Percentiles rank a stretch among this genome's conserved stretches.
phyloP scores from a whole-genome alignment of 345 rosid species.

The Iberis pinnata region DNA sequence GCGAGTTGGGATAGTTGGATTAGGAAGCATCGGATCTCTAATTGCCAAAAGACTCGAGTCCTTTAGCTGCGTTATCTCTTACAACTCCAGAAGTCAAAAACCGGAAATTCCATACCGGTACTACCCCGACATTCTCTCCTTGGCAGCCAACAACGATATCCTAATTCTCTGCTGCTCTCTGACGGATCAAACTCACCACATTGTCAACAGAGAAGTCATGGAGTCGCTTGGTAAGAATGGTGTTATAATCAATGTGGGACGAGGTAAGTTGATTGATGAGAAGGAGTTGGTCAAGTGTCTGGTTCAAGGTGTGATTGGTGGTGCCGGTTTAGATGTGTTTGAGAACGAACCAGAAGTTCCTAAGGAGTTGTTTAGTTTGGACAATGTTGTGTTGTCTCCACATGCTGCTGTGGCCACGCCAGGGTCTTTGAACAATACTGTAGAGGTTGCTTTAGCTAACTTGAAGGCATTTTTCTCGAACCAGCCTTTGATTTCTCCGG shows the following conservation, averaged over 20 bases:
- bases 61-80: constrained; percentile 24
- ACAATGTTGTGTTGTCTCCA: constrained; percentile 73
- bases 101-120: constrained; percentile 1
- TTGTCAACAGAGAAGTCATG: constrained; percentile 30
- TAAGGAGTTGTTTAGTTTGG: constrained; percentile 39
- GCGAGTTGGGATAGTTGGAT: constrained; percentile 30
- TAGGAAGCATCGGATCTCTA: constrained; percentile 21
- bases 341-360: constrained; percentile 67
- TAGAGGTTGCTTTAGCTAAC: constrained; percentile 40
- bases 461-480: constrained; percentile 59
- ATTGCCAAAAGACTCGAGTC: constrained; percentile 27
- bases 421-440: constrained; percentile 36
- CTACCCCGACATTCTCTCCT: constrained; percentile 21
- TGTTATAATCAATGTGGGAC: constrained; percentile 28
- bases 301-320: constrained; percentile 52
- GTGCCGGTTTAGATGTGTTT: constrained; percentile 79
- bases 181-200: constrained; percentile 18
- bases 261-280: constrained; percentile 30
- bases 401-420: constrained; percentile 49
- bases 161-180: constrained; percentile 26
- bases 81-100: constrained; percentile 24
- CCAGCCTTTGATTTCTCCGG: constrained; percentile 42
- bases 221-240: constrained; percentile 27
- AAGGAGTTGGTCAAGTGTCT: constrained; percentile 53
- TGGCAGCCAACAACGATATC: constrained; percentile 23